Conservation (phyloP, 805 yeast genomes). For the Ogataea glucozyma region DNA sequence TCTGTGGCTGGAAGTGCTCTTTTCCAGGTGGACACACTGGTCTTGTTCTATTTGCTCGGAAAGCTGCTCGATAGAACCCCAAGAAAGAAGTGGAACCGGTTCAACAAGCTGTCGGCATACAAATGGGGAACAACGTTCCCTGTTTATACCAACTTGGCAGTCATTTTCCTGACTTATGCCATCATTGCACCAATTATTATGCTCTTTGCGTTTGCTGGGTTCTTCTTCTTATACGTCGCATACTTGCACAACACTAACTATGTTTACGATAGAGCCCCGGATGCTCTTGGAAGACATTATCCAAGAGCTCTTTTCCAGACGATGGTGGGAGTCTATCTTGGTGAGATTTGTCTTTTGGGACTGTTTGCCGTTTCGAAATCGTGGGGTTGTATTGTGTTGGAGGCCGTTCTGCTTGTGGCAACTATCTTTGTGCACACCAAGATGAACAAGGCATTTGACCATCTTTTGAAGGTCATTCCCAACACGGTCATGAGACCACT, state of each 20-base stretch:
- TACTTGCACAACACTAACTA: slow-evolving; percentile 77
- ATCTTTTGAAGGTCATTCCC: slow-evolving; percentile 59
- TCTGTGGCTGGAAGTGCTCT: slow-evolving; percentile 64
- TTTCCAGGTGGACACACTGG: slow-evolving; percentile 59
- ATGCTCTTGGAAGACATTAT: slow-evolving; percentile 78
- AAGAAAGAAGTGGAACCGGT: slow-evolving; percentile 66
- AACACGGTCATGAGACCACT: slow-evolving; percentile 74
- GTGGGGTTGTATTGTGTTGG: slow-evolving; percentile 90
- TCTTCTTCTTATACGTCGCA: slow-evolving; percentile 71
- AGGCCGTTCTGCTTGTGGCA: slow-evolving; percentile 60
- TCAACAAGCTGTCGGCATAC: slow-evolving; percentile 50
- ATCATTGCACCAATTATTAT: slow-evolving; percentile 82
- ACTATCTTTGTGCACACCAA: slow-evolving; percentile 72
- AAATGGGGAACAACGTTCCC: slow-evolving; percentile 81
- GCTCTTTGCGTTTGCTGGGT: slow-evolving; percentile 70
- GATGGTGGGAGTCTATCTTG: slow-evolving; percentile 82
- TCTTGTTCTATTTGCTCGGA: slow-evolving; percentile 61
- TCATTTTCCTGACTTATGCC: slow-evolving; percentile 65
- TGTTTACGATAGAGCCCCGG: slow-evolving; percentile 65
- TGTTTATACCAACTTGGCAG: slow-evolving; percentile 68
- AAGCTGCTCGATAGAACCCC: slow-evolving; percentile 59
- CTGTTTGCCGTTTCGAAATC: slow-evolving; percentile 87
- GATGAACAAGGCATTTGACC: slow-evolving; percentile 65
- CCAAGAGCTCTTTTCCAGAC: slow-evolving; percentile 90
- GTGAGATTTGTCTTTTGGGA: slow-evolving; percentile 84